phyloP scores from a whole-genome alignment of 805 yeast species.

The Yueomyces sp. region DNA sequence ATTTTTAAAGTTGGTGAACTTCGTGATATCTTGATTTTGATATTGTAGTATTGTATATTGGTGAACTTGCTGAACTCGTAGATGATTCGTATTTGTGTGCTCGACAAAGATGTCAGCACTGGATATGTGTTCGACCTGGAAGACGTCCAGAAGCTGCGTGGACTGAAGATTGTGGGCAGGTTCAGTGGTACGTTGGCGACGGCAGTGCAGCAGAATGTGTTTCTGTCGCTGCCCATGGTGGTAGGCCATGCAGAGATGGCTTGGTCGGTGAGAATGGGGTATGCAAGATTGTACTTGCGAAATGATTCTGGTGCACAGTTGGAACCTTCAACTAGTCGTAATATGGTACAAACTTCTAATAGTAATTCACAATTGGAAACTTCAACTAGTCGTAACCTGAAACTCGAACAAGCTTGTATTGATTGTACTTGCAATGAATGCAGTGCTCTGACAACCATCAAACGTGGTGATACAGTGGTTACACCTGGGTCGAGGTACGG shows the following conservation, averaged over 20 bases:
- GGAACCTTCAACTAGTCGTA: slow-evolving; percentile 5
- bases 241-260: slow-evolving; percentile 59
- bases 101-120: not conserved
- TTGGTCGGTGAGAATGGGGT: slow-evolving; percentile 39
- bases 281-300: slow-evolving; percentile 26
- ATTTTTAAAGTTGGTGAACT: too few relatives aligned
- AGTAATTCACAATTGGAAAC: too few relatives aligned
- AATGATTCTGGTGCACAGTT: not conserved
- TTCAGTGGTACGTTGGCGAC: slow-evolving; percentile 72
- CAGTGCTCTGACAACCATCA: not conserved
- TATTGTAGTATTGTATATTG: too few relatives aligned
- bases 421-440: too few relatives aligned
- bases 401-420: too few relatives aligned
- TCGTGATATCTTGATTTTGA: too few relatives aligned
- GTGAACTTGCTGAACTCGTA: too few relatives aligned
- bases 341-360: not conserved
- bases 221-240: slow-evolving; percentile 71
- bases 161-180: slow-evolving; percentile 59
- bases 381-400: too few relatives aligned
- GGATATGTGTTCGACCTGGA: slow-evolving; percentile 5
- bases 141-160: slow-evolving; percentile 40
- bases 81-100: not conserved
- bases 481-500: slow-evolving; percentile 89
- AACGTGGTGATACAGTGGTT: not conserved
- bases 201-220: slow-evolving; percentile 90